These are phyloP conservation scores for Hymenoscyphus occultus DNA, from an alignment of 2,329 filamentous ascomycete genomes.

Conservation along the genomic window DNA sequence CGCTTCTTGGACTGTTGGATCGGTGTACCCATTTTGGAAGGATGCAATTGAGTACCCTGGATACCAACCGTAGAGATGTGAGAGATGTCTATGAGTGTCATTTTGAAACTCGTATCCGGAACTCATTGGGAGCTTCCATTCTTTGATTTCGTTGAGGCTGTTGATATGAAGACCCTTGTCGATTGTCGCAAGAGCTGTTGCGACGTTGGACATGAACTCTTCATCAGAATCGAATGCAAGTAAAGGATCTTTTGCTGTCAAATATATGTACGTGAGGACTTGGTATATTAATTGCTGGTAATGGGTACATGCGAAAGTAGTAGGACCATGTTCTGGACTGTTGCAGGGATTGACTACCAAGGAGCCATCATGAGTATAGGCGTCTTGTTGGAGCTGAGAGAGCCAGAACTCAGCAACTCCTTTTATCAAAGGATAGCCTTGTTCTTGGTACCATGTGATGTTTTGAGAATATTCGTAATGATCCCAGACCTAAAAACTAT, in stretches of 20 bases:
- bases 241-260: background rate
- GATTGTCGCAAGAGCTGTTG: slow-evolving; percentile 43
- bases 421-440: slow-evolving; percentile 53
- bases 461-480: slow-evolving; percentile 53
- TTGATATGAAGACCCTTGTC: slow-evolving; percentile 51
- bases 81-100: slow-evolving; percentile 52
- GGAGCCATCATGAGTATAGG: slow-evolving; percentile 48
- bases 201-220: slow-evolving; percentile 32
- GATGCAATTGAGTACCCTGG: slow-evolving; percentile 51
- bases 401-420: slow-evolving; percentile 55
- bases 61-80: slow-evolving; percentile 54
- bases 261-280: slow-evolving; percentile 3
- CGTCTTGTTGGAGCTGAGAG: slow-evolving; percentile 49
- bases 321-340: slow-evolving; percentile 54
- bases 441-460: slow-evolving; percentile 43
- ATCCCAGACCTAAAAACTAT: slow-evolving; percentile 37
- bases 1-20: slow-evolving; percentile 43
- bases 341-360: slow-evolving; percentile 58
- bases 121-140: slow-evolving; percentile 46
- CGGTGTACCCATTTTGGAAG: slow-evolving; percentile 42
- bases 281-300: slow-evolving; percentile 51
- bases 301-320: slow-evolving; percentile 53
- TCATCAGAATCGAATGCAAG: background rate
- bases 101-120: slow-evolving; percentile 39
- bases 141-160: slow-evolving; percentile 44